Base-by-base conservation (phyloP, 345 rosid species). In the Hypericum androsaemum region DNA sequence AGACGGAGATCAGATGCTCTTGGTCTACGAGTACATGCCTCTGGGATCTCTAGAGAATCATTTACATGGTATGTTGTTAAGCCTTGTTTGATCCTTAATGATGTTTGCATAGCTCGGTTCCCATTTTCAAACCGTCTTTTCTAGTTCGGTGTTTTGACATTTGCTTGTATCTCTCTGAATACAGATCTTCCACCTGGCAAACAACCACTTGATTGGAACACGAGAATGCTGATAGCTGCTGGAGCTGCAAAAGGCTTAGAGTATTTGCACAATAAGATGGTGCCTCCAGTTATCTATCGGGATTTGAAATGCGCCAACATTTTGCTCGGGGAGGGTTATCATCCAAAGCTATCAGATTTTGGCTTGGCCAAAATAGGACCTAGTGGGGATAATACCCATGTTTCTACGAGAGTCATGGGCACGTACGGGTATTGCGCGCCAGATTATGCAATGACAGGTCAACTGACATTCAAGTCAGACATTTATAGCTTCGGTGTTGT, bases 341-440 rank as follows among this genome's bases (percentile, higher is more conserved):
- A 63, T 48, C 65, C 79, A 0, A 74, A 74, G 65, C 57, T 74
- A 38, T 75, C 76, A 54, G 79, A 75, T 61, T 75, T 75, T 53
- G 79, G 79, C 2, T 56, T 75, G 52, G 76, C 76, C 10, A 74
- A 74, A 55, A 67, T 67, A 57, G 79, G 79, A 8, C 79, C 79
- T 2, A 65, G 65, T 41, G 79, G 79, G 11, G 79, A 75, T 39
- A 48, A 70, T 40, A 75, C 79, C 44, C 79, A 75, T 42, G 79
- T 75, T 56, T 75, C 76, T 16, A 75, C 79, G 7, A 68, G 79
- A 65, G 79, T 75, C 41, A 75, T 75, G 79, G 79, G 79, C 13
- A 75, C 79, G n/a, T 71, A 75, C 37, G 79, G 79, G 12, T 74
- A 75, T 54, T 75, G 79, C 37, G 79, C 79, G 0, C 79, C 79